Conservation (phyloP, 805 yeast species). For the Candida alai region DNA sequence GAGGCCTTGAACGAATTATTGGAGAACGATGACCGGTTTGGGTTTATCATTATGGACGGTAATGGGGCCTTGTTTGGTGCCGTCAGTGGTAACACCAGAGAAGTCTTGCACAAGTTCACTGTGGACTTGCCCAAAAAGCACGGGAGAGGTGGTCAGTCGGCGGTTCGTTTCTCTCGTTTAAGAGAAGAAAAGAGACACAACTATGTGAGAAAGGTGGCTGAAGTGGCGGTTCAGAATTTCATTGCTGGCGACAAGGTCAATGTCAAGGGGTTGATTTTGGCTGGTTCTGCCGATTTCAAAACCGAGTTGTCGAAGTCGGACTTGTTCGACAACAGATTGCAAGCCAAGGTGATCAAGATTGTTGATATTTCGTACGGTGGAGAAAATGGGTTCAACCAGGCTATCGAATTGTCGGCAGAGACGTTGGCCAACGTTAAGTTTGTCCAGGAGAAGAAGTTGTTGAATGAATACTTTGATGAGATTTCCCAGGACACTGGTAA, state of each 20-base stretch:
- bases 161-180: conserved; percentile 96
- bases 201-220: conserved; percentile 97
- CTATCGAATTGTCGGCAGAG: conserved; percentile 96
- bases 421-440: conserved; percentile 95
- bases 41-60: conserved; percentile 99
- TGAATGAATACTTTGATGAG: conserved; percentile 91
- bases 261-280: conserved; percentile 90
- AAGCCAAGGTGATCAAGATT: conserved; percentile 79
- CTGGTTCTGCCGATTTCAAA: conserved; percentile 99
- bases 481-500: conserved; percentile 96
- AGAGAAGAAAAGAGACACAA: conserved; percentile 99
- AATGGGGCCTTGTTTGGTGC: conserved; percentile 96
- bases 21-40: conserved; percentile 94
- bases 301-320: conserved; percentile 91
- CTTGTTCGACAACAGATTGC: conserved; percentile 86
- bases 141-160: conserved; percentile 99
- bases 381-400: conserved; percentile 99
- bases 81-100: conserved; percentile 94
- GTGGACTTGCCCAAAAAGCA: conserved; percentile 99
- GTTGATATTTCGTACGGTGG: conserved; percentile 99
- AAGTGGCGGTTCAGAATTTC: conserved; percentile 95
- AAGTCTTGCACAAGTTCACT: conserved; percentile 87
- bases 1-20: conserved; percentile 92
- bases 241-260: conserved; percentile 92
- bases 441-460: conserved; percentile 95